Conservation (phyloP, 208 protist species). For the Trypanosoma melophagium region DNA sequence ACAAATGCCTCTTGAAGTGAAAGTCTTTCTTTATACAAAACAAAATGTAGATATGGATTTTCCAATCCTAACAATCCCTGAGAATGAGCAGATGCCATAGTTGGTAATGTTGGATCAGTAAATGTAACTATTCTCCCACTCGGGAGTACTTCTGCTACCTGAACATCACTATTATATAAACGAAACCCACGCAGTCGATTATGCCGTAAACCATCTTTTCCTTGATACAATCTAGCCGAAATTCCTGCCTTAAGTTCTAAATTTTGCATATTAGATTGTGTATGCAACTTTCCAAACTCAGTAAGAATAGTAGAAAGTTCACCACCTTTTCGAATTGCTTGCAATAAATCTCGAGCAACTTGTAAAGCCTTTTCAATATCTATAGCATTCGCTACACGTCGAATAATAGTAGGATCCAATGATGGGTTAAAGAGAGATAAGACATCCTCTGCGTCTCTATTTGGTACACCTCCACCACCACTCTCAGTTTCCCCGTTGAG, state of each 20-base stretch:
- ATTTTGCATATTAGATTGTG: constrained; percentile 11
- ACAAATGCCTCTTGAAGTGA: constrained; percentile 37
- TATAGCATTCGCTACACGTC: constrained; percentile 32
- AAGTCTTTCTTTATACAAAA: constrained; percentile 57
- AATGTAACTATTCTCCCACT: constrained; percentile 65
- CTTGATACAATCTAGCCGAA: constrained; percentile 26
- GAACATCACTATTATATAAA: constrained; percentile 49
- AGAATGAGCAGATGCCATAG: neutral
- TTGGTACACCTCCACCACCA: no score
- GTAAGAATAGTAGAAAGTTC: constrained; percentile 8
- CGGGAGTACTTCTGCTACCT: constrained; percentile 68
- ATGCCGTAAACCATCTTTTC: constrained; percentile 1
- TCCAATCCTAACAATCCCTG: constrained; percentile 3
- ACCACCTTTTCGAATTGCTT: constrained; percentile 34
- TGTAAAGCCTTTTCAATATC: constrained; percentile 31
- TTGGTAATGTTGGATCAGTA: constrained; percentile 47
- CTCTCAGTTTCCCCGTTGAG: neutral
- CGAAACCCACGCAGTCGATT: constrained; percentile 23
- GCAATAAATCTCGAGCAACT: constrained; percentile 29
- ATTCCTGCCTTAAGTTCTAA: constrained; percentile 39
- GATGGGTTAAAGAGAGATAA: constrained; percentile 40
- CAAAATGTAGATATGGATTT: constrained; percentile 47
- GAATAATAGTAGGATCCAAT: constrained; percentile 35
- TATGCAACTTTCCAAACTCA: neutral
- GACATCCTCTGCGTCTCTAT: neutral